Percentiles rank a stretch among this genome's conserved stretches.
These are phyloP conservation scores for Mariannaea sp. DNA, from an alignment of 2,329 filamentous ascomycete species.

Conservation along the genomic window DNA sequence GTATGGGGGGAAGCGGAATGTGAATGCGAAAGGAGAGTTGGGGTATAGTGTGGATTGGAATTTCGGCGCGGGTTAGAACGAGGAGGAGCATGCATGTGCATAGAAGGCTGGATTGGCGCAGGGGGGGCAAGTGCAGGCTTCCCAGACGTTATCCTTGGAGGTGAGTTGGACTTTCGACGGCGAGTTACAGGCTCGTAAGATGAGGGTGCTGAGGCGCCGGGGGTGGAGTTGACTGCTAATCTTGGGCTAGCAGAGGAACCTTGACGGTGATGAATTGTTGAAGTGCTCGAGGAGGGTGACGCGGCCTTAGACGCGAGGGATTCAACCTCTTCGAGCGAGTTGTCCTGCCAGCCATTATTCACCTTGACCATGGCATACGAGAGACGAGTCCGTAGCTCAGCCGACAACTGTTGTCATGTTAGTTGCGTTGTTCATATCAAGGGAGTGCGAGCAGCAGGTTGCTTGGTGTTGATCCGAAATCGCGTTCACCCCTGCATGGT, in stretches of 20 bases:
- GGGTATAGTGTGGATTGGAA: slow-evolving; percentile 55
- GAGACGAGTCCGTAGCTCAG: slow-evolving; percentile 80
- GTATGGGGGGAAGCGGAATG: slow-evolving; percentile 54
- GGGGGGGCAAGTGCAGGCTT: slow-evolving; percentile 55
- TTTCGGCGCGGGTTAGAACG: slow-evolving; percentile 53
- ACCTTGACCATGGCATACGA: slow-evolving; percentile 95
- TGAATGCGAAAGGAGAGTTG: slow-evolving; percentile 55
- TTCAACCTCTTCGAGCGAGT: slow-evolving; percentile 78
- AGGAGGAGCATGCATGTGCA: slow-evolving; percentile 41
- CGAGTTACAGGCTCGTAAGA: slow-evolving; percentile 37
- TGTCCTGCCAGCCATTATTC: slow-evolving; percentile 84
- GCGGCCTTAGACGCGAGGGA: slow-evolving; percentile 70
- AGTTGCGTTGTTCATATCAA: slow-evolving; percentile 12
- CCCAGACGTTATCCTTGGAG: slow-evolving; percentile 43
- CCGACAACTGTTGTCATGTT: slow-evolving; percentile 64
- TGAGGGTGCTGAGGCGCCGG: slow-evolving; percentile 38
- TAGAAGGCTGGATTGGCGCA: slow-evolving; percentile 58
- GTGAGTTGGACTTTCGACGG: slow-evolving; percentile 44
- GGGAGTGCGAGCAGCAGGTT: background rate
- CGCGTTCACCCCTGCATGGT: background rate
- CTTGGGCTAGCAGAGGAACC: slow-evolving; percentile 61
- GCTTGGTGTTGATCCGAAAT: background rate
- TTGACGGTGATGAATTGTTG: slow-evolving; percentile 57
- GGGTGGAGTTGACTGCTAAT: slow-evolving; percentile 40
- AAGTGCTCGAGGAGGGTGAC: slow-evolving; percentile 65